Conservation (phyloP, 495 filamentous ascomycete species). For the Thozetella sp. region DNA sequence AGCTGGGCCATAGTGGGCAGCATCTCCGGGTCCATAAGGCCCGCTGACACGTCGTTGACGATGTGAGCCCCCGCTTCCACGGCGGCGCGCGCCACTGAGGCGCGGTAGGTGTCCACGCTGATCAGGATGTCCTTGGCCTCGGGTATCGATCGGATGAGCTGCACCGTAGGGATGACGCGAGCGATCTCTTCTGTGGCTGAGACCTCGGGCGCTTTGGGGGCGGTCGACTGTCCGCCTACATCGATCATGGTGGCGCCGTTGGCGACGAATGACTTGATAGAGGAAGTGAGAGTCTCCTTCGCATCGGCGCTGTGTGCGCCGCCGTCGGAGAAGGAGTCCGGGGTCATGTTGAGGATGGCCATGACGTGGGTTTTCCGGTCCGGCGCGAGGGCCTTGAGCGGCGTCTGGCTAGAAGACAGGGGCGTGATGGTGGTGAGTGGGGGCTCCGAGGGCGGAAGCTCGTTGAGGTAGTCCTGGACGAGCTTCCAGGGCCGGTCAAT, state of each 20-base stretch:
- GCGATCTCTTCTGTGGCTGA: conserved; percentile 70
- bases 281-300: conserved; percentile 31
- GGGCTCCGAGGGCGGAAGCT: conserved; percentile 50
- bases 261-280: conserved; percentile 58
- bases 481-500: conserved; percentile 48
- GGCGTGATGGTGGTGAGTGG: conserved; percentile 72
- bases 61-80: conserved; percentile 86
- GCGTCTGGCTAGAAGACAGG: conserved; percentile 57
- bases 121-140: conserved; percentile 66
- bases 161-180: conserved; percentile 78
- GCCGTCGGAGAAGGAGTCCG: conserved; percentile 96
- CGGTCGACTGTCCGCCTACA: conserved; percentile 89
- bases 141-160: conserved; percentile 68
- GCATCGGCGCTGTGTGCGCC: conserved; percentile 54
- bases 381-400: conserved; percentile 64
- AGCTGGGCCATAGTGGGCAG: conserved; percentile 76
- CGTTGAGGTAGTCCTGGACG: conserved; percentile 61
- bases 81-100: conserved; percentile 79
- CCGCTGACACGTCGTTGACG: conserved; percentile 92
- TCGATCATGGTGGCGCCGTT: conserved; percentile 84
- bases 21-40: conserved; percentile 79
- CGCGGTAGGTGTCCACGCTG: conserved; percentile 91
- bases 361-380: conserved; percentile 77
- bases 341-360: conserved; percentile 94
- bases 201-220: conserved; percentile 70